Evolutionary conservation across 129 eudicot species (phyloP), one percentile per base, ranked within the genome.

Genomic region (Rutidosis leptorrhynchoides): DNA sequence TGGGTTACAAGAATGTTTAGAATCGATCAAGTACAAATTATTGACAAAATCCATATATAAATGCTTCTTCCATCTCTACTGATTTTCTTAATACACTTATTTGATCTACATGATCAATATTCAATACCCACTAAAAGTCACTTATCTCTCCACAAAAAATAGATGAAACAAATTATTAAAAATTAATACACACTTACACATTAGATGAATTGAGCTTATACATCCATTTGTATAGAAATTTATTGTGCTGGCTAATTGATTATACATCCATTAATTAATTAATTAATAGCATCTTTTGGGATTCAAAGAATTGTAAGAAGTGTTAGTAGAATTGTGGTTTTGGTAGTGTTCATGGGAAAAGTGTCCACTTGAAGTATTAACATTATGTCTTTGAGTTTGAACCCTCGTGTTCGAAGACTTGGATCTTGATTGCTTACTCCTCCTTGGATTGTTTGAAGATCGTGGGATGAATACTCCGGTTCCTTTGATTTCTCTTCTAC

Each of bases 391-490:
- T 59, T 83, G 83, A 75, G 74, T 33, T 68, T 75, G 79, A 48
- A 57, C 29, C 70, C 72, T 79, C 1, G 78, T 79, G 72, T 78
- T 80, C 46, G 90, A 76, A 28, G 83, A 42, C 51, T 62, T 81
- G 60, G 61, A 77, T 75, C 79, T 78, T 54, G 78, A 79, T 58
- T 91, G 90, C 79, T 56, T 87, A 64, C 56, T 87, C 64, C 77
- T 92, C 66, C 95, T 83, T 43, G 86, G 80, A 5, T 79, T 74
- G 12, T 75, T 77, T 0, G 93, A 68, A 0, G 84, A 77, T 37
- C 69, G 96, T 26, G 98, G 98, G 30, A 92, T 92, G 54, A 92
- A 92, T 5, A 92, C 98, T 21, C 98, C 98, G 0, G 98, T 92
- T 25, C 98, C 98, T 82, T 92, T 92, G 81, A 64, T 81, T 55